Conservation (phyloP, 176 grass and related monocot genomes). For the maize (Zea mays) region DNA sequence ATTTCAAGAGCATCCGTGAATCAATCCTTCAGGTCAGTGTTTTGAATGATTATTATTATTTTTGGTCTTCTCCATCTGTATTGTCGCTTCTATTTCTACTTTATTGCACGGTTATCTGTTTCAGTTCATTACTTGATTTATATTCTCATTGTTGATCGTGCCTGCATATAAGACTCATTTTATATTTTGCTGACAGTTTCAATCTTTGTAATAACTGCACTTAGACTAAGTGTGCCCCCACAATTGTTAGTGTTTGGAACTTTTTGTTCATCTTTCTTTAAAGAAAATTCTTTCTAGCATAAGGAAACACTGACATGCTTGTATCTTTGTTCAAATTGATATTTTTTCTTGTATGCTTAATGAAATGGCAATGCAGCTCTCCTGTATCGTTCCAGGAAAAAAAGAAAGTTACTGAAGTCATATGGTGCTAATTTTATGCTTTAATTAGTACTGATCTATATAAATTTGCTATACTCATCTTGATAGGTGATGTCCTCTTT, state of each 20-base stretch:
- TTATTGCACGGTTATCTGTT: background rate
- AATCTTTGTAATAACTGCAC: slow-evolving; percentile 15
- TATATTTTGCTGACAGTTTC: slow-evolving; percentile 10
- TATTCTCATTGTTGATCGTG: slow-evolving; percentile 20
- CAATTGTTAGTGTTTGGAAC: slow-evolving; percentile 12
- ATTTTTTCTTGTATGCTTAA: slow-evolving; percentile 13
- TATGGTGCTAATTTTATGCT: slow-evolving; percentile 22
- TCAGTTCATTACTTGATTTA: slow-evolving; percentile 22
- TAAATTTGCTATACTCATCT: slow-evolving; percentile 35
- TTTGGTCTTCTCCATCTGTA: background rate
- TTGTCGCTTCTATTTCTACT: slow-evolving; percentile 28
- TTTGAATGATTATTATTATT: slow-evolving; percentile 15
- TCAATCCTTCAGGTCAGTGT: slow-evolving; percentile 82
- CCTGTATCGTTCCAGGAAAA: background rate
- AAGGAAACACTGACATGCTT: slow-evolving; percentile 24
- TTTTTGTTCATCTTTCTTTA: slow-evolving; percentile 18
- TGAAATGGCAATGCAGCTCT: background rate
- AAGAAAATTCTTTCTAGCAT: slow-evolving; percentile 39
- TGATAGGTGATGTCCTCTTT: slow-evolving; percentile 80
- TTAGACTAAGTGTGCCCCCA: background rate
- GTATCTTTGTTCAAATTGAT: slow-evolving; percentile 23
- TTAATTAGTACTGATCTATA: slow-evolving; percentile 27
- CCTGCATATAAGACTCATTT: slow-evolving; percentile 4
- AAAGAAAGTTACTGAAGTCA: slow-evolving; percentile 23
- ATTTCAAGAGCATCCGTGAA: slow-evolving; percentile 68